Conservation (phyloP, 768 basidiomycete genomes). For the Russula ochroleuca region DNA sequence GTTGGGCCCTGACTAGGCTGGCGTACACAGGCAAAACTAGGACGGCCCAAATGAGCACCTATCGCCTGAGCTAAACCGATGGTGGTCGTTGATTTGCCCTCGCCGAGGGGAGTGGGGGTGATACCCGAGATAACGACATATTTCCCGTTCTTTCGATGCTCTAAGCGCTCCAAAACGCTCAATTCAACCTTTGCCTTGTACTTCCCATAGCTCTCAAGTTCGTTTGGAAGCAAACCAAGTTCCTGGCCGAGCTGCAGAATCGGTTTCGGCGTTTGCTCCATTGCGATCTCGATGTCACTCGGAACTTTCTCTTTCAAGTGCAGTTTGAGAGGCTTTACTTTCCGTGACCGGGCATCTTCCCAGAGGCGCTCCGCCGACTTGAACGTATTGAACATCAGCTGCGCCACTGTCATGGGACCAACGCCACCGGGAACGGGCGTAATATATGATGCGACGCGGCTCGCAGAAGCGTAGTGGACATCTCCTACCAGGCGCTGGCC, state of each 20-base stretch:
- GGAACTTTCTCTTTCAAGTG: constrained; percentile 83
- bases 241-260: constrained; percentile 79
- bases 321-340: constrained; percentile 74
- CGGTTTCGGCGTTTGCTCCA: constrained; percentile 91
- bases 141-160: constrained; percentile 86
- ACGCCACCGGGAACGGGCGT: constrained; percentile 99
- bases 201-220: constrained; percentile 90
- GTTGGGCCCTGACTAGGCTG: constrained; percentile 99
- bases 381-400: constrained; percentile 95
- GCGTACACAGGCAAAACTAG: constrained; percentile 93
- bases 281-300: constrained; percentile 93
- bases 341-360: constrained; percentile 59
- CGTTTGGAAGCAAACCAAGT: constrained; percentile 79
- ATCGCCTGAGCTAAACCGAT: constrained; percentile 96
- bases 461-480: constrained; percentile 81
- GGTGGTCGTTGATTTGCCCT: constrained; percentile 98
- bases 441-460: constrained; percentile 76
- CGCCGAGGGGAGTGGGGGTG: constrained; percentile 93
- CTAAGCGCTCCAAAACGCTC: constrained; percentile 76
- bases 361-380: constrained; percentile 78
- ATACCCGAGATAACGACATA: constrained; percentile 96
- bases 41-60: constrained; percentile 88
- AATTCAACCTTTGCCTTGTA: constrained; percentile 98
- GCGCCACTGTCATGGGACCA: constrained; percentile 99
- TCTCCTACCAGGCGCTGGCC: constrained; percentile 96